A percentile compares a stretch with the other conserved stretches of the same genome.
These are phyloP conservation scores for Tuber calosporum DNA, from an alignment of 495 filamentous ascomycete genomes.

Conservation along the genomic window DNA sequence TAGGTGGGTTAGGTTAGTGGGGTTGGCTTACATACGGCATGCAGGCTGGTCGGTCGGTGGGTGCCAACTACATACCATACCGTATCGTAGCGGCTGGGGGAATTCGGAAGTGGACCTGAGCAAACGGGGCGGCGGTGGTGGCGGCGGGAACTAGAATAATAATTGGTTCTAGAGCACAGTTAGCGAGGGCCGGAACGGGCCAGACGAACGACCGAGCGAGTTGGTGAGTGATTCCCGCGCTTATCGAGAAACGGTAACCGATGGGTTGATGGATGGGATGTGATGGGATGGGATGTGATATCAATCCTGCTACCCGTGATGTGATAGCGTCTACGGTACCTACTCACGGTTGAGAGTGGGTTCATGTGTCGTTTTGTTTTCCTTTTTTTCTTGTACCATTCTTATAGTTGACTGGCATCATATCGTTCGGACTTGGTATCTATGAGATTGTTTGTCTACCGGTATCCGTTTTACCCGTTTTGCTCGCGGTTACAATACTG, in stretches of 20 bases:
- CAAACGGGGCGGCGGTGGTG: neutral
- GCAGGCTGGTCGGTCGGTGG: neutral
- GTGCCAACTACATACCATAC: neutral
- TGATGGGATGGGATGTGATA: neutral
- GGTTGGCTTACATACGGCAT: neutral
- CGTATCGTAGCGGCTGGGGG: neutral
- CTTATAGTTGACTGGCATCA: too few relatives aligned
- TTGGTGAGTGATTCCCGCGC: neutral
- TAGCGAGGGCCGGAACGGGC: neutral
- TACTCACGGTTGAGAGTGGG: too few relatives aligned
- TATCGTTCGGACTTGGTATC: too few relatives aligned
- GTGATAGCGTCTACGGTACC: neutral
- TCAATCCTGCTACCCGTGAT: too few relatives aligned
- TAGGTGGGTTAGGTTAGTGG: neutral
- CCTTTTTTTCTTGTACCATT: too few relatives aligned
- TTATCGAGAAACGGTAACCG: neutral
- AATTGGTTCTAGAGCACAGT: too few relatives aligned
- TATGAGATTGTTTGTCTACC: too few relatives aligned
- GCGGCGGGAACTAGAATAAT: neutral
- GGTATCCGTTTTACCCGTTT: neutral
- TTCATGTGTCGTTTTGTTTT: too few relatives aligned
- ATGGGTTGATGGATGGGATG: too few relatives aligned
- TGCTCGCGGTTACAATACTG: neutral
- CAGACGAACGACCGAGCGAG: neutral
- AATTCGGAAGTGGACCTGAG: neutral